Evolutionary conservation across 2,329 filamentous ascomycete genomes (phyloP).

Genomic region (Chaetoscypha palmicola): DNA sequence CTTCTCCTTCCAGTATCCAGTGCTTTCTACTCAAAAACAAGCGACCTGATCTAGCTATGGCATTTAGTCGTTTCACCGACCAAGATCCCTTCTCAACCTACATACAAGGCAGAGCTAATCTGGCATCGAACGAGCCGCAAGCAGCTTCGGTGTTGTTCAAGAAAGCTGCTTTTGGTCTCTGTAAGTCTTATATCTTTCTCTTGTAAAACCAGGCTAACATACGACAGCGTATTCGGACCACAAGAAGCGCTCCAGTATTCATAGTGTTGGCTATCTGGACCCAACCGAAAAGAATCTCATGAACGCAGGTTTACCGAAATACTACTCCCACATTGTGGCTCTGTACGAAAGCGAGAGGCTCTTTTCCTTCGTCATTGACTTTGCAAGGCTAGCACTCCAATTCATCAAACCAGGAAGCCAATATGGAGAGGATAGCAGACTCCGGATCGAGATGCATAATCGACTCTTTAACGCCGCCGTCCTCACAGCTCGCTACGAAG

Average conservation of each 20-base stretch:
- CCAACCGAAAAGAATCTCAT: conserved; percentile 64
- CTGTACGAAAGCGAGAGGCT: conserved; percentile 74
- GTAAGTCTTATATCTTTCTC: conserved; percentile 44
- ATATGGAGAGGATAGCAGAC: conserved; percentile 17
- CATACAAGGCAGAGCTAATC: conserved; percentile 71
- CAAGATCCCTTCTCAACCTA: conserved; percentile 65
- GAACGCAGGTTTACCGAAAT: conserved; percentile 69
- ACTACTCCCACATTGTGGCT: conserved; percentile 78
- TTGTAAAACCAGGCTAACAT: conserved; percentile 11
- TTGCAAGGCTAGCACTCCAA: conserved; percentile 68
- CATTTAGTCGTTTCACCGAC: conserved; percentile 49
- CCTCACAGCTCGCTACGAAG: conserved; percentile 70
- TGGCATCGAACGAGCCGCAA: conserved; percentile 67
- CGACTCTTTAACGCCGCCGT: conserved; percentile 79
- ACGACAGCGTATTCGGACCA: conserved; percentile 21
- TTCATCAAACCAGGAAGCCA: conserved; percentile 35
- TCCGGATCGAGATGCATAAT: conserved; percentile 67
- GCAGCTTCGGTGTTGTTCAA: conserved; percentile 70
- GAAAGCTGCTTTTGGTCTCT: conserved; percentile 74
- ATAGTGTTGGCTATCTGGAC: conserved; percentile 62
- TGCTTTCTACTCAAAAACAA: conserved; percentile 54
- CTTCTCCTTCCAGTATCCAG: conserved; percentile 53
- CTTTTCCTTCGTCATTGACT: conserved; percentile 77
- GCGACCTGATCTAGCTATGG: conserved; percentile 51
- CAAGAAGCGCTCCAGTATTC: conserved; percentile 35